Evolutionary conservation across 371 early-diverging fungal species (phyloP).

Genomic region (Actinomucor elegans): DNA sequence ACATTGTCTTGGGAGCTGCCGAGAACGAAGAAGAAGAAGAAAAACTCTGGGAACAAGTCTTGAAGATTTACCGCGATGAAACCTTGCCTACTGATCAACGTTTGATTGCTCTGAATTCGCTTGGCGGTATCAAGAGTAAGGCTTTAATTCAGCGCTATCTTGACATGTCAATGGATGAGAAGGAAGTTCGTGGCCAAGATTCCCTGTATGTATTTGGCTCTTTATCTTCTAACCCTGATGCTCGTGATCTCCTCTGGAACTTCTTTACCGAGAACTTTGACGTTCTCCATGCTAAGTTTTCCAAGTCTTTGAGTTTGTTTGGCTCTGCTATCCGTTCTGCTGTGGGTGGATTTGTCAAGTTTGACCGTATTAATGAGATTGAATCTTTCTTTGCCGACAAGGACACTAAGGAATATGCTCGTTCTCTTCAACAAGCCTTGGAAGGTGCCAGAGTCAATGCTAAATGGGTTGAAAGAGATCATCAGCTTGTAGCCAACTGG

Average conservation of each 20-base stretch:
- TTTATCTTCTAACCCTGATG: constrained; percentile 59
- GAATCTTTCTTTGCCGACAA: constrained; percentile 75
- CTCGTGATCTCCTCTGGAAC: constrained; percentile 74
- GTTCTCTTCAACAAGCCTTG: constrained; percentile 80
- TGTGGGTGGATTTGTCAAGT: constrained; percentile 69
- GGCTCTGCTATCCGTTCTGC: constrained; percentile 69
- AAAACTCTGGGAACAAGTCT: constrained; percentile 65
- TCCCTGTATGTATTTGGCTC: constrained; percentile 61
- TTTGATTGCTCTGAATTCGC: constrained; percentile 70
- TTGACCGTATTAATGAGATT: constrained; percentile 66
- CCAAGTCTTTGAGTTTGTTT: constrained; percentile 71
- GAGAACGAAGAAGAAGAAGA: constrained; percentile 61
- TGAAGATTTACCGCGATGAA: constrained; percentile 73
- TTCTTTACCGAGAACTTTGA: constrained; percentile 79
- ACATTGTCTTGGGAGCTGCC: constrained; percentile 70
- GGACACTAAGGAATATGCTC: constrained; percentile 71
- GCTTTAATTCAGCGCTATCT: constrained; percentile 61
- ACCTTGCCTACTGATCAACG: constrained; percentile 71
- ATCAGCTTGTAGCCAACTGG: constrained; percentile 75
- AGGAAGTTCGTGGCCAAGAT: constrained; percentile 84
- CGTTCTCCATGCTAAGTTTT: constrained; percentile 65
- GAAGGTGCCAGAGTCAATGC: constrained; percentile 82
- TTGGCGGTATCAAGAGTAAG: constrained; percentile 70
- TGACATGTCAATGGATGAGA: constrained; percentile 66
- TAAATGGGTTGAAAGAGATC: constrained; percentile 80